Evolutionary conservation across 176 grass and related monocot species (phyloP).

Genomic region (Oryza nivara): DNA sequence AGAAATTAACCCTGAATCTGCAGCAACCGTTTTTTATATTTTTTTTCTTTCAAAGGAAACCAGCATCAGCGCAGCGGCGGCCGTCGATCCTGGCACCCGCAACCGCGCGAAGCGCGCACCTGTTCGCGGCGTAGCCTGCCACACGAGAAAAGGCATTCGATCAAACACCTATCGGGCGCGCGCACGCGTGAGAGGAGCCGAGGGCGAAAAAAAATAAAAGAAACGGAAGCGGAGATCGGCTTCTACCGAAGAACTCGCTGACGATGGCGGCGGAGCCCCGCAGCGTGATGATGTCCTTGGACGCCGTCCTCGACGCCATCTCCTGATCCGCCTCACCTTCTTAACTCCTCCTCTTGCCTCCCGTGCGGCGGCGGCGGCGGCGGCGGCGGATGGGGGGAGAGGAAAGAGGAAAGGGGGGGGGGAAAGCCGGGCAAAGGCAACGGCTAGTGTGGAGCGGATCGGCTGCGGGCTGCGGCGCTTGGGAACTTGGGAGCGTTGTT

Average conservation of each 20-base stretch:
- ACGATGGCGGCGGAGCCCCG: slow-evolving; percentile 92
- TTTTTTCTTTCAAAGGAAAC: not conserved
- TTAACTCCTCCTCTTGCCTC: not conserved
- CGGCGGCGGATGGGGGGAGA: not conserved
- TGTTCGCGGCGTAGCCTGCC: slow-evolving; percentile 94
- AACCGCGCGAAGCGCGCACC: slow-evolving; percentile 41
- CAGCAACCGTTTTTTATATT: not conserved
- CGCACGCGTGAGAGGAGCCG: not conserved
- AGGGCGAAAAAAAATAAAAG: not conserved
- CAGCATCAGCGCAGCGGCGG: not conserved
- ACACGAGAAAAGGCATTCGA: slow-evolving; percentile 16
- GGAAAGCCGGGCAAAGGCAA: not conserved
- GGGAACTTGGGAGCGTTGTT: slow-evolving; percentile 14
- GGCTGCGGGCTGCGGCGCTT: slow-evolving; percentile 28
- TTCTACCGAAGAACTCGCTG: slow-evolving; percentile 96
- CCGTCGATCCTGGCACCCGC: not conserved
- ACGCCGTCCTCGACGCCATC: slow-evolving; percentile 87
- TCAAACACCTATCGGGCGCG: slow-evolving; percentile 29
- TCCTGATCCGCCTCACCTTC: not conserved
- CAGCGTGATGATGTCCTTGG: slow-evolving; percentile 99
- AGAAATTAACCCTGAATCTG: not conserved
- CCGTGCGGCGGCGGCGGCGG: not conserved
- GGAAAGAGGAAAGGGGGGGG: not conserved
- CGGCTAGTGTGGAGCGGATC: slow-evolving; percentile 32
- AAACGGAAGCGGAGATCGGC: slow-evolving; percentile 24